A percentile compares a stretch with the other conserved stretches of the same genome.
phyloP scores from a whole-genome alignment of 257 asterid species.

The Nicotiana sylvestris region DNA sequence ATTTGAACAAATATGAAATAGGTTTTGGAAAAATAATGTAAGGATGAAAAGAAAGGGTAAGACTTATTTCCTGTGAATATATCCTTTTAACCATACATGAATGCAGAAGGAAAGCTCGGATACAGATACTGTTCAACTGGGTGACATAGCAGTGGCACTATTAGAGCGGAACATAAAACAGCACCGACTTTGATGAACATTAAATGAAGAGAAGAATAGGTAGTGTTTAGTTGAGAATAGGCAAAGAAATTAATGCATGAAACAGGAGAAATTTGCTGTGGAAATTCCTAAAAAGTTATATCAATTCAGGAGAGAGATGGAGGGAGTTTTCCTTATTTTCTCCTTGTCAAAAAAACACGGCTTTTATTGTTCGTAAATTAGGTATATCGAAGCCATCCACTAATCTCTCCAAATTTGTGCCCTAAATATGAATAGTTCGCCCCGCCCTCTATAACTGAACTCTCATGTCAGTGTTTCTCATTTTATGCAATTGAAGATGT shows the following conservation, averaged over 20 bases:
- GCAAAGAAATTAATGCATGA: background rate
- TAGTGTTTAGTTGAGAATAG: background rate
- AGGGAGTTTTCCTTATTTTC: background rate
- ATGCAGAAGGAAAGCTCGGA: background rate
- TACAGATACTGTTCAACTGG: background rate
- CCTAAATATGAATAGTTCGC: background rate
- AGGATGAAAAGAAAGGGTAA: background rate
- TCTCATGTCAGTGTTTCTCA: background rate
- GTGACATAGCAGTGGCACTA: background rate
- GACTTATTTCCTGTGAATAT: background rate
- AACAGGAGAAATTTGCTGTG: background rate
- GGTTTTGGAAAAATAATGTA: background rate
- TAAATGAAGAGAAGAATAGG: background rate
- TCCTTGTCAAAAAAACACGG: background rate
- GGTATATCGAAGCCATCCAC: background rate
- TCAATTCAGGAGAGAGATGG: background rate
- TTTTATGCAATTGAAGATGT: background rate
- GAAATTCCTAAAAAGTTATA: background rate
- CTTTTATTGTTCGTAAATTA: background rate
- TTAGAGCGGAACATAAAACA: background rate
- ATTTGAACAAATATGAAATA: background rate
- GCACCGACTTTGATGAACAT: background rate
- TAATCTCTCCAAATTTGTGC: background rate
- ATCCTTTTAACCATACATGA: background rate
- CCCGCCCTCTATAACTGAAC: constrained; percentile 2